These are phyloP conservation scores for Sistotremastrum suecicum DNA, from an alignment of 768 basidiomycete species.

Conservation along the genomic window DNA sequence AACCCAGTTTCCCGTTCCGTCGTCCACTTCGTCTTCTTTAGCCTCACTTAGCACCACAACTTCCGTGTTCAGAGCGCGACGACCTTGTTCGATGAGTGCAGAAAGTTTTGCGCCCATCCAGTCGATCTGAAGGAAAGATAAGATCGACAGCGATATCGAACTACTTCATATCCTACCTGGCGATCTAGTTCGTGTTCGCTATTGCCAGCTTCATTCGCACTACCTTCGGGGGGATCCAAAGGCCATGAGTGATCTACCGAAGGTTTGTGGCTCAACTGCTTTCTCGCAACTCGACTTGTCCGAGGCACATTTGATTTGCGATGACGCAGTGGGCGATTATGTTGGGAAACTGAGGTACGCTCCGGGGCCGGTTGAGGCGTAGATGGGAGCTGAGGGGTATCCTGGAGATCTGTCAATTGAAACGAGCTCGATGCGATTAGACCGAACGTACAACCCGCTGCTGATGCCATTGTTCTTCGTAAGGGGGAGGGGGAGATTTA, in stretches of 20 bases:
- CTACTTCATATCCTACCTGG: slow-evolving; percentile 20
- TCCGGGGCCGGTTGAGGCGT: background rate
- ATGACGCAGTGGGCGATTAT: too few relatives aligned
- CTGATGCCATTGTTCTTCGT: slow-evolving; percentile 31
- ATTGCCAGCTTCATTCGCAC: background rate
- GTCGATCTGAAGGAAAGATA: slow-evolving; percentile 42
- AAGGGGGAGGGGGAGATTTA: slow-evolving; percentile 46
- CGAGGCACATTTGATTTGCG: too few relatives aligned
- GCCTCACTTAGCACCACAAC: slow-evolving; percentile 66
- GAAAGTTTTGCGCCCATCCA: slow-evolving; percentile 66
- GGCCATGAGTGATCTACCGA: too few relatives aligned
- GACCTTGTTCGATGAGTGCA: slow-evolving; percentile 63
- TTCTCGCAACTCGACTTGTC: too few relatives aligned
- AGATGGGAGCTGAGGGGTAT: background rate
- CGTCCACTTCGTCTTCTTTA: slow-evolving; percentile 64
- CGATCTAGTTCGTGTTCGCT: slow-evolving; percentile 26
- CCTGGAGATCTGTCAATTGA: background rate
- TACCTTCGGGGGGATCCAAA: background rate
- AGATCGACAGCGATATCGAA: background rate
- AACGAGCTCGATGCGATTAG: background rate
- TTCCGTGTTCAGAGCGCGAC: slow-evolving; percentile 61
- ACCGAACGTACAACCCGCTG: slow-evolving; percentile 11
- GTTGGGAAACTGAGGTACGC: background rate
- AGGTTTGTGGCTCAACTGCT: too few relatives aligned
- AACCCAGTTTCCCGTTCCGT: slow-evolving; percentile 63